These are phyloP conservation scores for Suillus decipiens DNA, from an alignment of 768 basidiomycete species.

Conservation along the genomic window DNA sequence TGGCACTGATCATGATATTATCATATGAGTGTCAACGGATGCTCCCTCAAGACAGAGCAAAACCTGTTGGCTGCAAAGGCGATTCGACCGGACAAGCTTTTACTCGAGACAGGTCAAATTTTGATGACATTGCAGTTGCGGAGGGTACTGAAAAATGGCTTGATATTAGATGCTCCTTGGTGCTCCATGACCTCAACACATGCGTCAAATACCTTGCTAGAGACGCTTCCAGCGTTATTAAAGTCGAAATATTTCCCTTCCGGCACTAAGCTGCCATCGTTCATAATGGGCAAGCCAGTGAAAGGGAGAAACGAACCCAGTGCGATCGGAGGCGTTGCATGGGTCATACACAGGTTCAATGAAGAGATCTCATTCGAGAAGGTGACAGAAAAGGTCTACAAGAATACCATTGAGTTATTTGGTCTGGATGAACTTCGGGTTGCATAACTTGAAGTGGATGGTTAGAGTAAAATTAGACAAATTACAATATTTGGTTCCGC, in stretches of 20 bases:
- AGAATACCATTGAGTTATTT: constrained; percentile 66
- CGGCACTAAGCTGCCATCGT: constrained; percentile 57
- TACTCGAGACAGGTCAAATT: constrained; percentile 72
- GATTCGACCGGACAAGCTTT: constrained; percentile 59
- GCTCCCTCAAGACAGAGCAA: constrained; percentile 71
- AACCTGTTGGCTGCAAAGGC: constrained; percentile 56
- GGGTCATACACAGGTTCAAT: constrained; percentile 58
- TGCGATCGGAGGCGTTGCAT: constrained; percentile 68
- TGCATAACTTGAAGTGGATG: background rate
- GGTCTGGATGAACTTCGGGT: constrained; percentile 41
- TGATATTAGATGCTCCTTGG: constrained; percentile 63
- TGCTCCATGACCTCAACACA: constrained; percentile 70
- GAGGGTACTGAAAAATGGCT: constrained; percentile 6
- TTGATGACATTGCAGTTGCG: background rate
- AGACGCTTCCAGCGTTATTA: constrained; percentile 47
- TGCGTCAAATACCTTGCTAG: constrained; percentile 54
- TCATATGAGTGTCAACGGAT: constrained; percentile 63
- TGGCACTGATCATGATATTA: background rate
- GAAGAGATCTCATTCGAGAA: constrained; percentile 51
- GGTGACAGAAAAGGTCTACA: constrained; percentile 58
- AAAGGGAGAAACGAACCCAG: constrained; percentile 80
- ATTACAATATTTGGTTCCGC: background rate
- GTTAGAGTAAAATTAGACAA: background rate
- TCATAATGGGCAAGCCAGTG: constrained; percentile 57
- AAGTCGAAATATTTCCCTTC: constrained; percentile 52